These are phyloP conservation scores for Setomelanomma holmii DNA, from an alignment of 2,329 filamentous ascomycete genomes.

Conservation along the genomic window DNA sequence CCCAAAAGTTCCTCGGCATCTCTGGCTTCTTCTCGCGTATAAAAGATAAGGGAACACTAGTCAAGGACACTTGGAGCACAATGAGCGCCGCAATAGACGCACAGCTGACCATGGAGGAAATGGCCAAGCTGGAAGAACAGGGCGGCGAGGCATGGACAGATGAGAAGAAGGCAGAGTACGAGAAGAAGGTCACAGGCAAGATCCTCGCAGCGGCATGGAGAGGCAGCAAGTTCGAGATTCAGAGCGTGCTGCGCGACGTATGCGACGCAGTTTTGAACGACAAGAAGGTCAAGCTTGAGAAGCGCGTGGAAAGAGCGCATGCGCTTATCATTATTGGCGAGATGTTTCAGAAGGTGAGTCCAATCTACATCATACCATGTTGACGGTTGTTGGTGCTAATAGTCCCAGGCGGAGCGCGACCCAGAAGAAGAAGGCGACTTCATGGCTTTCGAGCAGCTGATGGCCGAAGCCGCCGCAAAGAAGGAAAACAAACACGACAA, in stretches of 20 bases:
- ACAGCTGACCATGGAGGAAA: constrained; percentile 98
- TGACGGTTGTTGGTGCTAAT: no score
- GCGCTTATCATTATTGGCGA: constrained; percentile 88
- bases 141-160: constrained; percentile 98
- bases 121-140: constrained; percentile 93
- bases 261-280: constrained; percentile 86
- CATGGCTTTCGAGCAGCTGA: constrained; percentile 97
- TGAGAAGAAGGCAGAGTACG: constrained; percentile 94
- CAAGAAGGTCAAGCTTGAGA: constrained; percentile 78
- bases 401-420: constrained; percentile 77
- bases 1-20: constrained; percentile 95
- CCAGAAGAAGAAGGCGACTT: constrained; percentile 98
- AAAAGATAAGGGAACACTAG: constrained; percentile 94
- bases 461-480: constrained; percentile 94
- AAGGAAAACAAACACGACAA: constrained; percentile 84
- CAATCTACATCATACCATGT: background rate
- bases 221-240: constrained; percentile 97
- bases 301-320: constrained; percentile 89
- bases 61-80: constrained; percentile 98
- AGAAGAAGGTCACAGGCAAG: constrained; percentile 95
- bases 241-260: constrained; percentile 92
- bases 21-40: constrained; percentile 92
- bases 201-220: constrained; percentile 96
- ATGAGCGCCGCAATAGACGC: constrained; percentile 96
- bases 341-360: constrained; percentile 79